Conservation (phyloP, 2,329 filamentous ascomycete genomes). For the Phaeosphaeriaceae sp. region DNA sequence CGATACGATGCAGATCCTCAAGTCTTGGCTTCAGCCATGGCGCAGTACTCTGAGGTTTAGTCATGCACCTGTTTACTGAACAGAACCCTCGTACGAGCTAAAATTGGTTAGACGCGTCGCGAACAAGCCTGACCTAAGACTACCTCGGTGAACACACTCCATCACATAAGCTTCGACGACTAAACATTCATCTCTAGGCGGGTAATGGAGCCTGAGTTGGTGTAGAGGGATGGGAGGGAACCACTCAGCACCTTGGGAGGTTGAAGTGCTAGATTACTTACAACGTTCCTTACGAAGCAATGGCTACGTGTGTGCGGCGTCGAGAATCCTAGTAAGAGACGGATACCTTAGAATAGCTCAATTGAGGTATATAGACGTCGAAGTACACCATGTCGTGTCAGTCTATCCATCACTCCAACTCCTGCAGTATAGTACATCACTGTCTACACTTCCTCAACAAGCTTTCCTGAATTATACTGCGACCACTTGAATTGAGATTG, state of each 20-base stretch:
- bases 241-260: background rate
- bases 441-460: no score
- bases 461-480: no score
- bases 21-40: background rate
- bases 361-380: background rate
- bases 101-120: background rate
- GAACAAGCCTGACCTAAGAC: background rate
- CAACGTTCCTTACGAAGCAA: background rate
- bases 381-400: background rate
- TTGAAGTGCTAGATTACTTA: background rate
- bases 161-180: background rate
- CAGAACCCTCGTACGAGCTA: background rate
- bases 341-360: background rate
- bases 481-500: background rate
- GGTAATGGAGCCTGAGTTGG: background rate
- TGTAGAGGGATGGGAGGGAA: background rate
- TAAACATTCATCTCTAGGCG: background rate
- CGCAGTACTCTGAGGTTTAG: background rate
- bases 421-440: background rate
- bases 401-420: background rate
- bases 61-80: slow-evolving; percentile 4
- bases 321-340: background rate
- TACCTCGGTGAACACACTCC: background rate
- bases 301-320: background rate
- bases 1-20: background rate